Percentiles rank a stretch among this genome's conserved stretches.
Conservation (phyloP, 2,329 filamentous ascomycete genomes). For the Trematosphaeria pertusa region DNA sequence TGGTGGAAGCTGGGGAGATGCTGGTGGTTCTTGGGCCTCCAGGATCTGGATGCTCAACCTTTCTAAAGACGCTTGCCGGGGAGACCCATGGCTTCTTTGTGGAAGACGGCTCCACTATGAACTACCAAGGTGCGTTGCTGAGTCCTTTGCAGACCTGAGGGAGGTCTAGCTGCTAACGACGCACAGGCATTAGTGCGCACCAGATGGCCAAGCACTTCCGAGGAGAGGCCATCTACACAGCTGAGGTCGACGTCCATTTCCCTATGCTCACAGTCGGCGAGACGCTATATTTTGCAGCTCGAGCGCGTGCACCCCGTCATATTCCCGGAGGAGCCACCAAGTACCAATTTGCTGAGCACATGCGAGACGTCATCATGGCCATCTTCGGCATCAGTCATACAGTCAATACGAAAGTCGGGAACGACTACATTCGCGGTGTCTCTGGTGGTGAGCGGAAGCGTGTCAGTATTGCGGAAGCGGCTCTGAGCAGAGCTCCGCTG, state of each 20-base stretch:
- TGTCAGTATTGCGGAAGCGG: conserved; percentile 81
- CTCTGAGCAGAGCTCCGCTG: conserved; percentile 67
- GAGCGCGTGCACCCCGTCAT: conserved; percentile 69
- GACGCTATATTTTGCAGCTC: conserved; percentile 78
- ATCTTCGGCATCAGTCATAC: conserved; percentile 78
- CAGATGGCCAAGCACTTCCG: conserved; percentile 81
- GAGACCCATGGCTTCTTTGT: conserved; percentile 82
- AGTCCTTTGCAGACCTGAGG: neutral
- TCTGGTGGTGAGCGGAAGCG: conserved; percentile 80
- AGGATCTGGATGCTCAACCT: conserved; percentile 75
- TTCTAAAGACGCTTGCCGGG: conserved; percentile 83
- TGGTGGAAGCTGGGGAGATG: conserved; percentile 76
- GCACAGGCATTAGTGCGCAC: conserved; percentile 66
- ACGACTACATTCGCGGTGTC: conserved; percentile 77
- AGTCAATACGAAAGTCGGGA: conserved; percentile 74
- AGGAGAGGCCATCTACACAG: conserved; percentile 86
- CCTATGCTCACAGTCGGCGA: conserved; percentile 79
- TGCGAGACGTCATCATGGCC: conserved; percentile 76
- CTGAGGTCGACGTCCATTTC: conserved; percentile 84
- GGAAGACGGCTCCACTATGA: conserved; percentile 74
- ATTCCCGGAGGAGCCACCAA: conserved; percentile 66
- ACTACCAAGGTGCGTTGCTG: conserved; percentile 71
- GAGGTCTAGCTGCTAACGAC: conserved; percentile 17
- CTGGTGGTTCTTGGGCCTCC: conserved; percentile 76
- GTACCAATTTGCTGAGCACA: conserved; percentile 64